Conservation (phyloP, 2,329 filamentous ascomycete species). For the Apiospora rasikravindrae region DNA sequence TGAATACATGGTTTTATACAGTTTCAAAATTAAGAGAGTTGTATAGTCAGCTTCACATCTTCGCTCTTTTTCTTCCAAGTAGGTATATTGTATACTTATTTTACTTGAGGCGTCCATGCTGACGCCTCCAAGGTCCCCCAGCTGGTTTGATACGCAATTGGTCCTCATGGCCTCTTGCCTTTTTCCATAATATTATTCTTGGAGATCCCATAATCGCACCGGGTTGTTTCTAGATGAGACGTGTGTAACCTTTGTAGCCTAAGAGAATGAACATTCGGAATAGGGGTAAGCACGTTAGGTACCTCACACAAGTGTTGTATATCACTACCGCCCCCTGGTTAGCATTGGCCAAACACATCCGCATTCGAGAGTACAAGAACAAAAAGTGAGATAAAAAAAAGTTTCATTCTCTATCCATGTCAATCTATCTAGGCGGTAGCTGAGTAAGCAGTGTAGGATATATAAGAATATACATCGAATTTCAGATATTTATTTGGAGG, state of each 20-base stretch:
- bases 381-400: too few species aligned
- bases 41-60: too few species aligned
- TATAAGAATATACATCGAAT: background rate
- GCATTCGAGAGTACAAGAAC: too few species aligned
- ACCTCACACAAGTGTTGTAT: background rate
- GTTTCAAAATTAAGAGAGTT: too few species aligned
- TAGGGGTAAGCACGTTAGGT: background rate
- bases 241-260: background rate
- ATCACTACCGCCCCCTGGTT: background rate
- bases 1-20: too few species aligned
- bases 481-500: background rate
- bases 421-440: background rate
- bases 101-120: background rate
- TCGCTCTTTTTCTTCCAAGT: too few species aligned
- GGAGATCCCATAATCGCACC: background rate
- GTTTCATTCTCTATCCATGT: background rate
- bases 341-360: background rate
- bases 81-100: background rate
- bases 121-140: background rate
- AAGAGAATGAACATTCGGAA: background rate
- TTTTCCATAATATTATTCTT: too few species aligned
- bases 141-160: background rate
- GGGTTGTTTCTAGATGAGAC: too few species aligned
- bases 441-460: background rate
- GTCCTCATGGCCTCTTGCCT: background rate